Base-by-base conservation (phyloP, 2,329 filamentous ascomycete species). In the Sarocladium strictum region DNA sequence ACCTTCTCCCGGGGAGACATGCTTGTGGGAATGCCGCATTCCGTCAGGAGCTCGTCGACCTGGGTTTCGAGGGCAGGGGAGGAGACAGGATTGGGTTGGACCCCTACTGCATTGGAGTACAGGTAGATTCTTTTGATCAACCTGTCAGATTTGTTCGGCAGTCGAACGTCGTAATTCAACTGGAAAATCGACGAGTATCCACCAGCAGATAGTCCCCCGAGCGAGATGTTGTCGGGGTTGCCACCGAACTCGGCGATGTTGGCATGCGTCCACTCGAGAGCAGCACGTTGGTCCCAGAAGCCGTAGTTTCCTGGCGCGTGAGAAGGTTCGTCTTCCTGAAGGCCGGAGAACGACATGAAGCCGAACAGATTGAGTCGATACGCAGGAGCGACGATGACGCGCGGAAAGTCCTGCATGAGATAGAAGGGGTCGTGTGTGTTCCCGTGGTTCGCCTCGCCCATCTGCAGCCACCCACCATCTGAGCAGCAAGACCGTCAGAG, bases 151-250 rank as follows among this genome's bases (percentile, higher is more conserved):
- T 27, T 29, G 14, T 47, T 29, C 9, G 23, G 43, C 9, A 14
- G 43, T n/a, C 12, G 3, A 7, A 47, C n/a, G 21, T 47, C 43
- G 24, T 47, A 47, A 15, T 47, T 26, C 43, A 47, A n/a, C 14
- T 47, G 43, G 43, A 47, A 47, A 7, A 47, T 47, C n/a, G 43
- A 27, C 3, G 76, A 79, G 60, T 82, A 78, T 7, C 73, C 77
- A 33, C 77, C 77, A 3, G 77, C 77, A 53, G 73, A 76, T 1
- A 65, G 58, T 0, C 63, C 63, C 35, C 64, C 61, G 9, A 65
- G 19, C 1, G 70, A 70, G 57, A 79, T 76, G n/a, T 65, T 64
- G 6, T 40, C 32, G 10, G 50, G 50, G n/a, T 53, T 38, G 15
- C 50, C 50, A 23, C 50, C 50, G 11, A 53, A 53, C 7, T 53